phyloP scores from a whole-genome alignment of 164 flowering plant genomes.

The Magnolia kwangsiensis region DNA sequence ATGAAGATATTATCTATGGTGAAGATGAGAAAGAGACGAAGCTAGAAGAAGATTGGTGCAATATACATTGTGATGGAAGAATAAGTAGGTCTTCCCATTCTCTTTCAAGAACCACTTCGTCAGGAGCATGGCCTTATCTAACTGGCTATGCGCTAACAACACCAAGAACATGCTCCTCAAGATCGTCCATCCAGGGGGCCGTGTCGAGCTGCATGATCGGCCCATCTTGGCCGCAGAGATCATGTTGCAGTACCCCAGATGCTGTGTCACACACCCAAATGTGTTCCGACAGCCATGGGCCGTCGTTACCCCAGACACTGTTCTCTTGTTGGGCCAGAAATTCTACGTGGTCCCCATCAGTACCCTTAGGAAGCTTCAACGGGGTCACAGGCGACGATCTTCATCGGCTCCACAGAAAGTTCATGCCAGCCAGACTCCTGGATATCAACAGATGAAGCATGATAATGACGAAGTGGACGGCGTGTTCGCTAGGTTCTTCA shows the following conservation, averaged over 20 bases:
- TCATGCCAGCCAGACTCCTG: background rate
- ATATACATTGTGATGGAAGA: background rate
- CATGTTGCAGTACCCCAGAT: constrained; percentile 50
- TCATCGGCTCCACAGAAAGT: background rate
- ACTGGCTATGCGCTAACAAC: constrained; percentile 44
- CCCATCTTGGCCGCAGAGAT: constrained; percentile 50
- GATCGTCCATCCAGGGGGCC: constrained; percentile 71
- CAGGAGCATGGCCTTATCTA: constrained; percentile 25
- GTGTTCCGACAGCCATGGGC: constrained; percentile 56
- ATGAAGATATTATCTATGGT: no score
- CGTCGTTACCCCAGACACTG: constrained; percentile 42
- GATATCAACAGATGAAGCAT: background rate
- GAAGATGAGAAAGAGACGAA: no score
- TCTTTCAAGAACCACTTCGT: background rate
- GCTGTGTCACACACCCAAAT: constrained; percentile 47
- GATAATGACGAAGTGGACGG: background rate
- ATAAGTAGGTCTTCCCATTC: background rate
- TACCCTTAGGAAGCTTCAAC: constrained; percentile 49
- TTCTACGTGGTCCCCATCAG: constrained; percentile 51
- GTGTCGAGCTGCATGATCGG: constrained; percentile 55
- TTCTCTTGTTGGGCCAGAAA: constrained; percentile 46
- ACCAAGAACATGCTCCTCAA: constrained; percentile 45
- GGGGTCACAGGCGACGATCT: constrained; percentile 12
- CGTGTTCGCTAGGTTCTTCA: constrained; percentile 26
- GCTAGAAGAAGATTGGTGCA: no score